phyloP scores from a whole-genome alignment of 768 basidiomycete genomes.

The Cyathus striatus region DNA sequence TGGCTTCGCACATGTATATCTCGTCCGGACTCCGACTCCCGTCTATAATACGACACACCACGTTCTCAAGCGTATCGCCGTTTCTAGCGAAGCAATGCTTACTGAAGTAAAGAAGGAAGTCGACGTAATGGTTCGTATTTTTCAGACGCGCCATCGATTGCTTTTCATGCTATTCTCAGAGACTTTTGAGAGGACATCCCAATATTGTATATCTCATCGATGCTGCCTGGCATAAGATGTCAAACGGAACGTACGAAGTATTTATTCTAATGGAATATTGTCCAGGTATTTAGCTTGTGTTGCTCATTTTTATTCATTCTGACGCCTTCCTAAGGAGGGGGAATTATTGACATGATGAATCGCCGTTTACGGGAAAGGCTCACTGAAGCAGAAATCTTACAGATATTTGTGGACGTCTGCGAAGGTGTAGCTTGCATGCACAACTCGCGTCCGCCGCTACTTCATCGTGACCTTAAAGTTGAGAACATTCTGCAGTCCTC shows the following conservation, averaged over 20 bases:
- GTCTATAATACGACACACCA: conserved; percentile 92
- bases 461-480: conserved; percentile 98
- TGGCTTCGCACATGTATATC: conserved; percentile 97
- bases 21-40: conserved; percentile 81
- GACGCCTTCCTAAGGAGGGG: conserved; percentile 78
- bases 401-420: conserved; percentile 96
- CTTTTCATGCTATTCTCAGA: conserved; percentile 43
- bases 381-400: conserved; percentile 93
- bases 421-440: conserved; percentile 98
- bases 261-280: conserved; percentile 99
- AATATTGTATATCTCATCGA: conserved; percentile 96
- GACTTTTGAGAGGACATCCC: conserved; percentile 86
- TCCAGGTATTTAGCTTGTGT: conserved; percentile 50
- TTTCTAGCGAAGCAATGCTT: conserved; percentile 84
- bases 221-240: conserved; percentile 83
- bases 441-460: conserved; percentile 79
- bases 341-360: conserved; percentile 99
- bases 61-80: conserved; percentile 95
- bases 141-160: conserved; percentile 7
- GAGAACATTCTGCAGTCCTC: conserved; percentile 96
- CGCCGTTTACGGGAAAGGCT: conserved; percentile 89
- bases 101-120: conserved; percentile 96
- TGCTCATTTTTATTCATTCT: background rate
- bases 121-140: conserved; percentile 84
- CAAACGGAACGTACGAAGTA: conserved; percentile 86